Base-by-base conservation (phyloP, 1,284 basidiomycete genomes). In the Apiotrichum sp. region DNA sequence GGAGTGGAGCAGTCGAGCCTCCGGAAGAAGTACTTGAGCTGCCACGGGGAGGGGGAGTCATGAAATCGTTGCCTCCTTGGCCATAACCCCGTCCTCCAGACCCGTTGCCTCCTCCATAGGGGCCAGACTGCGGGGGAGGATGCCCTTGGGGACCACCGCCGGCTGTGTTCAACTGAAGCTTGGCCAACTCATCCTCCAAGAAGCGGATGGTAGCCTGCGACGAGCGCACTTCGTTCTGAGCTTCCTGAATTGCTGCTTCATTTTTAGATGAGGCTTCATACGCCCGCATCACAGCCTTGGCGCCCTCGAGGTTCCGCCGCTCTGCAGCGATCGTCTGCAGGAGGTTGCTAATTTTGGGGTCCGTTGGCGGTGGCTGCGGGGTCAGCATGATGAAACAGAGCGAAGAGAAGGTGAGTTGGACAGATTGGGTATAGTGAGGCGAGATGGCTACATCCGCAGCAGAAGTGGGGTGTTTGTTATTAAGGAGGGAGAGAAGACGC, bases 221-320 rank as follows among this genome's bases (percentile, higher is more conserved):
- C 6, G 69, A 59, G 38, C 75, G 67, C 14, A 77, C 71, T 54
- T 77, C 75, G 55, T 77, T 77, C 49, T 75, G 73, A 40, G 75
- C 75, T 57, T 74, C 72, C 54, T 74, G 72, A 44, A 77, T 77
- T 53, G 75, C 75, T 3, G 69, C 68, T 62, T 76, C 74, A 50
- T 77, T 77, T 36, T 68, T 64, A 4, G 70, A 73, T 3, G 74
- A 75, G 0, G 72, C 72, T 62, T 77, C 73, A 16, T 74, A 65
- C 1, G 75, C 74, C 31, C 75, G 66, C 59, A 75, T 73, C 47
- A 75, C 72, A 3, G 75, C 75, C 53, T 74, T 73, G 50, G 75
- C 75, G 35, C 75, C 75, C 61, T 75, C 72, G 38, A 77, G 64
- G 58, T 77, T 77, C 22, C 73, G 67, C 31, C 68, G 62, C 61